Evolutionary conservation across 768 basidiomycete genomes (phyloP).

Genomic region (Lyophyllum atratum): DNA sequence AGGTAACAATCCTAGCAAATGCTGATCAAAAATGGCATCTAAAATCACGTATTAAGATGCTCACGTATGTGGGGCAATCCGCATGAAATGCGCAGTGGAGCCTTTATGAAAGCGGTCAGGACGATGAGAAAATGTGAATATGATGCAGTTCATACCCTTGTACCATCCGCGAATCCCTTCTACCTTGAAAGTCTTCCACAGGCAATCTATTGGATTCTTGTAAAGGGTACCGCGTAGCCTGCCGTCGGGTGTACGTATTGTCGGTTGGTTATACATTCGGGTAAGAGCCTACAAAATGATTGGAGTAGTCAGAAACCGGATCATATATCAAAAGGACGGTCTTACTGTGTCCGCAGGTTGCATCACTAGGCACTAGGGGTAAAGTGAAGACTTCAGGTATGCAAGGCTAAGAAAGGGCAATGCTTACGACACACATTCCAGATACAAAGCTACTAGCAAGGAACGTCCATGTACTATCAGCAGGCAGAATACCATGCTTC

Average conservation of each 20-base stretch:
- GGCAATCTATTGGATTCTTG: constrained; percentile 91
- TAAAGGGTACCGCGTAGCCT: constrained; percentile 76
- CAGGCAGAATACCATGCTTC: constrained; percentile 63
- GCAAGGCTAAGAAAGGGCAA: not conserved
- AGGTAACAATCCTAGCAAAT: constrained; percentile 80
- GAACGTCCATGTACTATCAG: constrained; percentile 85
- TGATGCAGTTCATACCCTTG: constrained; percentile 58
- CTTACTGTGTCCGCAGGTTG: constrained; percentile 88
- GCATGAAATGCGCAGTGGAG: constrained; percentile 89
- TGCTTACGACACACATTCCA: constrained; percentile 86
- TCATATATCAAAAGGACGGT: not conserved
- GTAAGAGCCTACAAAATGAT: constrained; percentile 66
- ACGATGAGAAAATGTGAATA: not conserved
- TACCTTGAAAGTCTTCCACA: constrained; percentile 91
- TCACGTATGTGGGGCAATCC: constrained; percentile 92
- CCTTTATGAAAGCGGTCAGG: constrained; percentile 42
- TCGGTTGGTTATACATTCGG: constrained; percentile 96
- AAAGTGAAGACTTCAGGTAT: not conserved
- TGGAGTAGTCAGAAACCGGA: constrained; percentile 3
- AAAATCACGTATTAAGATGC: constrained; percentile 20
- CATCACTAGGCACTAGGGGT: constrained; percentile 79
- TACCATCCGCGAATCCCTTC: constrained; percentile 96
- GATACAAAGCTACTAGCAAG: constrained; percentile 87
- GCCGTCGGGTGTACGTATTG: constrained; percentile 68
- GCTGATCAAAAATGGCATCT: not conserved